phyloP scores from a whole-genome alignment of 441 rosid species.

The Adansonia rubrostipa region DNA sequence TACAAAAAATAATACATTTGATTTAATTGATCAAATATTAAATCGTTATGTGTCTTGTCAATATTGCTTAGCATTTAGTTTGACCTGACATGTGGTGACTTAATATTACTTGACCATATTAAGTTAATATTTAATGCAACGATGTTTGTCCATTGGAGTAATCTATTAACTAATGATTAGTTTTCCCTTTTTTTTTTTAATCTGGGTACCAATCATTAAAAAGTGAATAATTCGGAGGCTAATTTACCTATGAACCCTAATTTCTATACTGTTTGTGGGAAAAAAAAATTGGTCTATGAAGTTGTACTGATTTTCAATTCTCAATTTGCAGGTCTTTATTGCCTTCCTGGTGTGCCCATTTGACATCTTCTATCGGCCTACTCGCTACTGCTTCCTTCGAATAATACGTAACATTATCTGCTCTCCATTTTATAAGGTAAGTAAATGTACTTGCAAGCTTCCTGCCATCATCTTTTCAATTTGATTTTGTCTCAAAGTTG shows the following conservation, averaged over 20 bases:
- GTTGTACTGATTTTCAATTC: constrained; percentile 10
- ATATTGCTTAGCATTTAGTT: too few relatives aligned
- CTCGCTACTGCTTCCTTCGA: constrained; percentile 82
- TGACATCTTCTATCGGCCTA: constrained; percentile 76
- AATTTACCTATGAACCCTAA: neutral
- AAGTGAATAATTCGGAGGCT: too few relatives aligned
- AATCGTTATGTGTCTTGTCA: too few relatives aligned
- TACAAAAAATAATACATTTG: too few relatives aligned
- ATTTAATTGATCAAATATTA: too few relatives aligned
- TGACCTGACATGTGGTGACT: too few relatives aligned
- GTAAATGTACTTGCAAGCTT: neutral
- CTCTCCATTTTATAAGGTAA: constrained; percentile 91
- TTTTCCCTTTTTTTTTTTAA: too few relatives aligned
- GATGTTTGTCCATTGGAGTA: too few relatives aligned
- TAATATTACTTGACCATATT: too few relatives aligned
- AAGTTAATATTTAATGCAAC: too few relatives aligned
- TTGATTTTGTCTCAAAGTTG: neutral
- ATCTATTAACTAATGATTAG: too few relatives aligned
- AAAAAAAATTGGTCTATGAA: neutral
- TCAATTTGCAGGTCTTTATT: constrained; percentile 60
- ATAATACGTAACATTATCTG: constrained; percentile 74
- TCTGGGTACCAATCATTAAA: too few relatives aligned
- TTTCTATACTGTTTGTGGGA: neutral
- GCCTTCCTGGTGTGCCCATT: constrained; percentile 81
- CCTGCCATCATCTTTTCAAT: neutral